Evolutionary conservation across 139 green algal species (phyloP), one percentile per base, ranked within the genome.

Genomic region (Chlamydomonas sp.): DNA sequence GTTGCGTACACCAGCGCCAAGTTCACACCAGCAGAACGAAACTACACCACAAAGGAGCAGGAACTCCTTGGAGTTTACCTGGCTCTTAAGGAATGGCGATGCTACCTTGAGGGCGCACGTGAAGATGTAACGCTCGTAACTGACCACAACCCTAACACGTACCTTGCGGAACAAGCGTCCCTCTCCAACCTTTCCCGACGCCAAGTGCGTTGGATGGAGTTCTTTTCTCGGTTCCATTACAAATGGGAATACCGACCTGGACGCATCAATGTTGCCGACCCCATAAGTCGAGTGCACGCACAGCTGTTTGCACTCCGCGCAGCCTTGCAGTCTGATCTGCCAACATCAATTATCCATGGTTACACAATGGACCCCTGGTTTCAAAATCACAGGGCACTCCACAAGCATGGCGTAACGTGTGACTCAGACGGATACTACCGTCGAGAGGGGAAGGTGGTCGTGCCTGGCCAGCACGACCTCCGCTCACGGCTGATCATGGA

Each of bases 61-160:
- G 91, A 63, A 94, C 93, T 71, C 15, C 57, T 94, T 1, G 93
- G 86, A n/a, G 72, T 94, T 4, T 61, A 91, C 1, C 16, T 83
- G 3, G 84, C 89, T 5, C 12, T 91, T 0, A 67, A 87, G n/a
- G 67, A 91, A 9, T 95, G 93, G 93, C 74, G 88, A 9, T 90
- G 90, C 31, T 93, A 92, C 66, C 61, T 94, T 2, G 64, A 84
- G 6, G 83, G 86, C 2, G 31, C 17, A 0, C 58, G 66, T 17
- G 72, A 87, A 4, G 69, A 72, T 3, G 59, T 90, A 9, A 83
- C 72, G 5, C 31, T 93, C 4, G 88, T 90, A 2, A 92, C 92
- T 79, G 92, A 96, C 73, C 89, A 94, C 73, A 18, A 89, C 5
- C 74, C 89, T 4, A 79, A 92, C 73, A 79, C 93, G 5, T 73